phyloP scores from a whole-genome alignment of 805 yeast genomes.

The Starmerella bombicola region DNA sequence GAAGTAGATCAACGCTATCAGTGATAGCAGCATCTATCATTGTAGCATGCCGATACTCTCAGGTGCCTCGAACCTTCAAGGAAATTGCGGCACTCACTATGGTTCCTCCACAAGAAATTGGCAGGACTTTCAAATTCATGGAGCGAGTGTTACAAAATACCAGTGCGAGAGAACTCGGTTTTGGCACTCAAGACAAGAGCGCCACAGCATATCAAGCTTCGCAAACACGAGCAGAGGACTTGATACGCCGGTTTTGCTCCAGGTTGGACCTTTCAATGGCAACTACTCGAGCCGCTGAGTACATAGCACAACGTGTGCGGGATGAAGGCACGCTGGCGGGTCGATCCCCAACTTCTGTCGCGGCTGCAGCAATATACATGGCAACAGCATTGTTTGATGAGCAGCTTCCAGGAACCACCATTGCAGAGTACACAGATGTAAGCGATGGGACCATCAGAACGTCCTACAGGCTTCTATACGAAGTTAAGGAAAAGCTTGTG shows the following conservation, averaged over 20 bases:
- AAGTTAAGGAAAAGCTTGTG: constrained; percentile 57
- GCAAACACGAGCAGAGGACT: constrained; percentile 85
- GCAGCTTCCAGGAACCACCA: constrained; percentile 60
- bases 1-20: constrained; percentile 85
- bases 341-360: constrained; percentile 91
- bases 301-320: constrained; percentile 78
- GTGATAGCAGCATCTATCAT: constrained; percentile 94
- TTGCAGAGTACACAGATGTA: constrained; percentile 87
- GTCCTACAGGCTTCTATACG: constrained; percentile 68
- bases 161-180: constrained; percentile 29
- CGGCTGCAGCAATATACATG: constrained; percentile 94
- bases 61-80: constrained; percentile 86
- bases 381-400: constrained; percentile 79
- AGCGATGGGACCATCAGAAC: constrained; percentile 96
- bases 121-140: constrained; percentile 77
- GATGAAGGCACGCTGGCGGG: constrained; percentile 92
- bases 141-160: constrained; percentile 42
- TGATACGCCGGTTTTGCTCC: constrained; percentile 91
- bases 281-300: constrained; percentile 84
- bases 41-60: constrained; percentile 87
- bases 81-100: constrained; percentile 92
- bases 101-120: constrained; percentile 89
- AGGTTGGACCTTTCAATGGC: constrained; percentile 77
- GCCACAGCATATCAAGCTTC: constrained; percentile 43
- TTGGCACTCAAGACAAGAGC: constrained; percentile 12